phyloP scores from a whole-genome alignment of 805 yeast genomes.

The Lipomyces spencermartinsiae region DNA sequence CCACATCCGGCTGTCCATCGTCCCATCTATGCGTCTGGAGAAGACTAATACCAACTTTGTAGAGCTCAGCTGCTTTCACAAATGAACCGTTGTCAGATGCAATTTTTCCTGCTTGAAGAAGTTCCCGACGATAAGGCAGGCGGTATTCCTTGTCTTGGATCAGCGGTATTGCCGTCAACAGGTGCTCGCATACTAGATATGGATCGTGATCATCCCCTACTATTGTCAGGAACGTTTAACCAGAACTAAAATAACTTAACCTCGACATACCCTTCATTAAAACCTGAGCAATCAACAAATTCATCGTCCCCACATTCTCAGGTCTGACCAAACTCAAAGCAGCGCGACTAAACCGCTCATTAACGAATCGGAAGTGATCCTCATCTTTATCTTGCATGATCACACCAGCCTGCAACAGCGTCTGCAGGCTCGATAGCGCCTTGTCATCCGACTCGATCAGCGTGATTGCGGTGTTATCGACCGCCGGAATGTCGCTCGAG shows the following conservation, averaged over 20 bases:
- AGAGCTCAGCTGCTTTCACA: slow-evolving; percentile 22
- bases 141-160: slow-evolving; percentile 26
- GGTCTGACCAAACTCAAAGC: slow-evolving; percentile 22
- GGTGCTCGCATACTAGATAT: slow-evolving; percentile 28
- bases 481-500: slow-evolving; percentile 20
- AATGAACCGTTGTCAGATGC: slow-evolving; percentile 28
- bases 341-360: slow-evolving; percentile 24
- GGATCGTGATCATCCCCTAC: slow-evolving; percentile 21
- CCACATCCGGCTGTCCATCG: slow-evolving; percentile 20
- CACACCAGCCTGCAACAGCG: slow-evolving; percentile 28
- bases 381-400: slow-evolving; percentile 13
- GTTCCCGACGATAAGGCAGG: slow-evolving; percentile 26
- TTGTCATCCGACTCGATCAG: slow-evolving; percentile 32
- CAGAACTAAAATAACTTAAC: background rate
- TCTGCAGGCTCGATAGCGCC: slow-evolving; percentile 35
- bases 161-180: slow-evolving; percentile 27
- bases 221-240: background rate
- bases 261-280: slow-evolving; percentile 24
- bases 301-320: slow-evolving; percentile 30
- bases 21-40: slow-evolving; percentile 31
- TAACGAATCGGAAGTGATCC: slow-evolving; percentile 26
- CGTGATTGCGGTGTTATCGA: slow-evolving; percentile 15
- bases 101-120: slow-evolving; percentile 23
- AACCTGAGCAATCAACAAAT: slow-evolving; percentile 30
- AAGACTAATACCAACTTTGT: slow-evolving; percentile 24